Base-by-base conservation (phyloP, 345 rosid species). In the Dipteronia dyeriana region DNA sequence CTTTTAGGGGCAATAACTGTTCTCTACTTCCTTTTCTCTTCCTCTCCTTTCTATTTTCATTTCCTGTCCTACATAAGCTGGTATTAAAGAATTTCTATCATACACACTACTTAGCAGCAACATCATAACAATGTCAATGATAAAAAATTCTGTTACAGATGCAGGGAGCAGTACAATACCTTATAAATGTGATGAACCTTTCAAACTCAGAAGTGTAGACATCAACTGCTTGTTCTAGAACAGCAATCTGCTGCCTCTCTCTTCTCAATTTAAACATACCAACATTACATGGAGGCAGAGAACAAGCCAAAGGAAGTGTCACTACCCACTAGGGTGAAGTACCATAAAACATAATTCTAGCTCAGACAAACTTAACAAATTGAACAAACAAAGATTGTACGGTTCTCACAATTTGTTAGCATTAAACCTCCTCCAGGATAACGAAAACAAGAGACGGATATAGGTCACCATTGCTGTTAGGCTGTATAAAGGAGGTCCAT, bases 401-500 rank as follows among this genome's bases (percentile, higher is more conserved):
- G 66, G 71, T 64, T 80, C 94, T 89, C 82, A 95, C 99, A 91
- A 62, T 87, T 90, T 86, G 69, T 78, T 81, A 76, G 84, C 80
- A 85, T 90, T 89, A 80, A 81, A 90, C 82, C 94, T 90, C 76
- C 80, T 78, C 97, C 92, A 90, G 29, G 86, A 78, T 71, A 95
- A 81, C 78, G 89, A 84, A 71, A 95, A 80, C 74, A 85, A 89
- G 73, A 95, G 87, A 41, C 90, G 90, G 80, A 95, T 87, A 22
- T 71, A 78, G 76, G 82, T 85, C 76, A 76, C 93, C 93, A 91
- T 86, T 53, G 83, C 79, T 14, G 99, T 95, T 61, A 95, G 97
- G 81, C 85, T 87, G 81, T 95, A 93, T 79, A 95, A 82, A 79
- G 97, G 88, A 13, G 98, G 95, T 79, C 99, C 99, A 89, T 95